These are phyloP conservation scores for Salmacisia buchloeana DNA, from an alignment of 1,284 basidiomycete species.

Conservation along the genomic window DNA sequence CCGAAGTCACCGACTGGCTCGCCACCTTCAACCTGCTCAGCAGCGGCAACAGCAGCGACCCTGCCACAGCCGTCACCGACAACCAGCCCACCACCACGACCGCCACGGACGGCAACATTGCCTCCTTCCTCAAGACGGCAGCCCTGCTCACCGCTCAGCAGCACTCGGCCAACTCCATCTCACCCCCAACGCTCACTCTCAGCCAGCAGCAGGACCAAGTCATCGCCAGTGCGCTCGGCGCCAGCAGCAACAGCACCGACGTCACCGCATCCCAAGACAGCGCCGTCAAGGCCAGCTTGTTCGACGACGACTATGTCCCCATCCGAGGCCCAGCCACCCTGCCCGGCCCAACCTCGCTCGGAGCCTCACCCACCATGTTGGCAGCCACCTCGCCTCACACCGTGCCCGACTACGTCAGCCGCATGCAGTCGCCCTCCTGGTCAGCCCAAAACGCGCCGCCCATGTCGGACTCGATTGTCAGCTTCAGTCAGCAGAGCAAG, in stretches of 20 bases:
- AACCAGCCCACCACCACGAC: neutral
- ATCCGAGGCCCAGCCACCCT: neutral
- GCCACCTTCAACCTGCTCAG: constrained; percentile 3
- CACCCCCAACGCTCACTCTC: neutral
- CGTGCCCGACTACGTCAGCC: neutral
- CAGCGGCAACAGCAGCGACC: neutral
- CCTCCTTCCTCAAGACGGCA: neutral
- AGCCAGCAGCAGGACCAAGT: constrained; percentile 6
- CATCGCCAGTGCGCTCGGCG: neutral
- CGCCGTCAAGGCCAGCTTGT: neutral
- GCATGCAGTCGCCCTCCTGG: neutral
- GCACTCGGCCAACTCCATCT: neutral
- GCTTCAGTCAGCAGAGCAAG: neutral
- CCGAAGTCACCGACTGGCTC: neutral
- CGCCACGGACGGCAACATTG: neutral
- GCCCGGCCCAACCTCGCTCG: neutral
- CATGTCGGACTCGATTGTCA: neutral
- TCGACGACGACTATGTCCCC: constrained; percentile 2
- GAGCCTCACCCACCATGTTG: neutral
- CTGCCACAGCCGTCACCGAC: neutral
- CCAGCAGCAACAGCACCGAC: neutral
- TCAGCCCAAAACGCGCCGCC: neutral
- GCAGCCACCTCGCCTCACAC: neutral
- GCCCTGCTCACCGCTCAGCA: constrained; percentile 2
- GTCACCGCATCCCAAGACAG: neutral